Base-by-base conservation (phyloP, 208 protist species). In the Trichomonas vaginalis region DNA sequence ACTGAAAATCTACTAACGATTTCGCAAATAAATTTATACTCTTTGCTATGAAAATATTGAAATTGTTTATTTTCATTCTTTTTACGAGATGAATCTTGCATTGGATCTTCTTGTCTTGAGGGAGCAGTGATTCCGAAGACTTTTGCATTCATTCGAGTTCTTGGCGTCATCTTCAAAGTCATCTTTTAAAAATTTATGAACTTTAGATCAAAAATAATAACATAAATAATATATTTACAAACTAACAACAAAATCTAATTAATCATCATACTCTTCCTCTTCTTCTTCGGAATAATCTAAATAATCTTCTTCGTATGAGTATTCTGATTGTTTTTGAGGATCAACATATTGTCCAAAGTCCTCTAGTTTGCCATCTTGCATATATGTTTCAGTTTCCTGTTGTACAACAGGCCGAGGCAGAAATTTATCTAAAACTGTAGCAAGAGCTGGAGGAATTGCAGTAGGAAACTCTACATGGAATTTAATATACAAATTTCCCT, bases 401-500 rank as follows among this genome's bases (percentile, higher is more conserved):
- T 8, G 4, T 32, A 70, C n/a, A 27, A n/a, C n/a, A 3, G 56
- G 56, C 6, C 56, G 56, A 70, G 56, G 56, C 12, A 70, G n/a
- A 8, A 27, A 6, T 27, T 70, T 70, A 27, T 70, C 56, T 8
- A 70, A 70, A 3, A 70, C 21, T 32, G 4, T 32, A n/a, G 56
- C 4, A n/a, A 70, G 21, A 12, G 6, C 2, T 6, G 40, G 45
- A 35, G 27, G 48, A 32, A 92, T 35, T 92, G 48, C 45, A 32
- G 61, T 95, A 47, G 92, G 92, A 40, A 95, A 79, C 12, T 79
- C 92, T 35, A 95, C 48, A 51, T 95, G 0, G 40, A 95, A 95
- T 32, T 95, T 61, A 8, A 95, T 79, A 39, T 37, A 79, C 23
- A 95, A 45, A 46, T 40, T 21, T 80, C 92, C 92, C 82, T 80